phyloP scores from a whole-genome alignment of 345 rosid genomes.

The Anacardium occidentale region DNA sequence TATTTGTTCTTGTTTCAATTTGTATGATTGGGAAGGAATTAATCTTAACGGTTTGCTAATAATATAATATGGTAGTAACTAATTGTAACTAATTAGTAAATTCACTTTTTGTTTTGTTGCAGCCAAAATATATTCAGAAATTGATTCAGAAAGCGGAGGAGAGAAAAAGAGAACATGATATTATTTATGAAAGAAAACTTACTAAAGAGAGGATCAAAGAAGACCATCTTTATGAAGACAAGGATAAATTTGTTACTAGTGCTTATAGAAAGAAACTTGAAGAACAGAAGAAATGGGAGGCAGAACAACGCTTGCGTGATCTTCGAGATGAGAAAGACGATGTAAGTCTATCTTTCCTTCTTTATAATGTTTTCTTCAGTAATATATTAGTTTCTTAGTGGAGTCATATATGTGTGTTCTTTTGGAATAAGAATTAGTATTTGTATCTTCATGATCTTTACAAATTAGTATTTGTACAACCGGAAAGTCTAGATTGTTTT shows the following conservation, averaged over 20 bases:
- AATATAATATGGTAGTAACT: background rate
- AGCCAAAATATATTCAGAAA: slow-evolving; percentile 74
- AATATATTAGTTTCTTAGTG: background rate
- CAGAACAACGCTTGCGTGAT: slow-evolving; percentile 67
- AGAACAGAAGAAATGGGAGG: slow-evolving; percentile 77
- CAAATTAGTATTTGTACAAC: too few relatives aligned
- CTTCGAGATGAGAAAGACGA: slow-evolving; percentile 84
- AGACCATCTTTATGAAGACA: slow-evolving; percentile 80
- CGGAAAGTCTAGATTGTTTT: too few relatives aligned
- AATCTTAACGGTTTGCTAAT: background rate
- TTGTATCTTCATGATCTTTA: too few relatives aligned
- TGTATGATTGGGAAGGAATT: background rate
- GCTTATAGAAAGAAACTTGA: slow-evolving; percentile 85
- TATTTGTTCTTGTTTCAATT: background rate
- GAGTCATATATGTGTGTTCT: too few relatives aligned
- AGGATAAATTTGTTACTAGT: slow-evolving; percentile 77
- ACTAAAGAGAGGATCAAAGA: slow-evolving; percentile 83
- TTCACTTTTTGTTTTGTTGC: slow-evolving; percentile 24
- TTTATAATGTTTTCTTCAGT: background rate
- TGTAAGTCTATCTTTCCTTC: slow-evolving; percentile 43
- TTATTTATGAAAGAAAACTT: slow-evolving; percentile 74
- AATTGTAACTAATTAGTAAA: slow-evolving; percentile 9
- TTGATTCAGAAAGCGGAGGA: slow-evolving; percentile 67
- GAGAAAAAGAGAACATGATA: slow-evolving; percentile 69
- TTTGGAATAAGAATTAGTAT: too few relatives aligned